Evolutionary conservation across 2,329 filamentous ascomycete species (phyloP).

Genomic region (Lojkania enalia): DNA sequence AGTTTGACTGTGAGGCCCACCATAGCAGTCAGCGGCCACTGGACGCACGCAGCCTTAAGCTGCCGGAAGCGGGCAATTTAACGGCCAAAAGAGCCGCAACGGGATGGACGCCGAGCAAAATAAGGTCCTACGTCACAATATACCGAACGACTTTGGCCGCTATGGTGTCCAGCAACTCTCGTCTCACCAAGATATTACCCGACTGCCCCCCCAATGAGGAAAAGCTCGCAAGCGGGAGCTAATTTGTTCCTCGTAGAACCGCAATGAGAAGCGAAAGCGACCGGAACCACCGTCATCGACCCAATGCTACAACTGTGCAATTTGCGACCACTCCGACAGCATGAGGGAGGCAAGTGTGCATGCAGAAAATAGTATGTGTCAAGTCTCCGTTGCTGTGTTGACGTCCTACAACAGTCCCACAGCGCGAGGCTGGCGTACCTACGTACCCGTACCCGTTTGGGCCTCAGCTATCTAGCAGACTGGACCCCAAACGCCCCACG

Average conservation of each 20-base stretch:
- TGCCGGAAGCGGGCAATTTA: constrained; percentile 6
- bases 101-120: constrained; percentile 3
- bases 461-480: too few species aligned
- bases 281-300: neutral
- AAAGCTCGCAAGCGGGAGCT: constrained; percentile 10
- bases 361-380: constrained; percentile 10
- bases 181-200: constrained; percentile 18
- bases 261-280: neutral
- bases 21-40: neutral
- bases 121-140: constrained; percentile 2
- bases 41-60: neutral
- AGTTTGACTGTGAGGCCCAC: constrained; percentile 7
- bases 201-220: constrained; percentile 9
- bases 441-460: constrained; percentile 7
- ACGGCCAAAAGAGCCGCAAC: constrained; percentile 11
- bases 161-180: constrained; percentile 4
- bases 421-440: constrained; percentile 14
- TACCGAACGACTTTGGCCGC: constrained; percentile 3
- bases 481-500: constrained; percentile 4
- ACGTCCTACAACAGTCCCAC: constrained; percentile 1
- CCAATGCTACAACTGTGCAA: neutral
- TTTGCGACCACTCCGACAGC: constrained; percentile 9
- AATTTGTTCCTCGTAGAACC: constrained; percentile 13
- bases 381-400: neutral
- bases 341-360: constrained; percentile 16